Base-by-base conservation (phyloP, 2,329 filamentous ascomycete species). In the Anthostomella pinea region DNA sequence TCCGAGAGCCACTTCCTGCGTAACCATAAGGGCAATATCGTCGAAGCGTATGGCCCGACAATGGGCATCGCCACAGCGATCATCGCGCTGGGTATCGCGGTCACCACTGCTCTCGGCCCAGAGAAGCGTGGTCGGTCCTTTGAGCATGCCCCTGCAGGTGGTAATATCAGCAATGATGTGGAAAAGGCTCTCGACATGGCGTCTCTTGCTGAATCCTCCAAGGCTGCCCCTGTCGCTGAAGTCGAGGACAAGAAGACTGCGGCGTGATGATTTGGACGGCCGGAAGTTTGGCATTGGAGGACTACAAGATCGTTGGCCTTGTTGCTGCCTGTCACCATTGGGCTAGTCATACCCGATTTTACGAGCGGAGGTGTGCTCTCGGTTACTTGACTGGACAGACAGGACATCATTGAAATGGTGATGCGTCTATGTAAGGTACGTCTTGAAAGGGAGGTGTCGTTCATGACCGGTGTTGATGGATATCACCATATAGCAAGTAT, bases 41-140 rank as follows among this genome's bases (percentile, higher is more conserved):
- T 79, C 2, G 76, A 85, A 33, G 83, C 82, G 0, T 89, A 89
- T 49, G 85, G 84, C 0, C 84, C 81, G 0, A 77, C 77, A 11
- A 90, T 88, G 85, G 85, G 75, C 9, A 68, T 88, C 37, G 84
- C 81, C 3, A 89, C 85, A 3, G 85, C 81, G 2, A 89, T 90
- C 49, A 87, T 89, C 46, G 82, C 80, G 1, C 29, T 77, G 0
- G 85, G 84, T 2, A 88, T 90, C 43, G 68, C 73, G 8, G 55
- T 82, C 15, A 87, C 83, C 1, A 77, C 80, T 4, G 77, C 82
- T 19, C 55, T 89, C 35, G 86, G 86, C 0, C 85, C 84, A 0
- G 86, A 90, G 73, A 84, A 81, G 65, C 73, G 81, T 29, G 86
- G 85, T 2, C 70, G 82, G 13, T 68, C 74, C 39, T 89, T 91